These are phyloP conservation scores for Trametes versicolor DNA, from an alignment of 1,284 basidiomycete genomes.

Conservation along the genomic window DNA sequence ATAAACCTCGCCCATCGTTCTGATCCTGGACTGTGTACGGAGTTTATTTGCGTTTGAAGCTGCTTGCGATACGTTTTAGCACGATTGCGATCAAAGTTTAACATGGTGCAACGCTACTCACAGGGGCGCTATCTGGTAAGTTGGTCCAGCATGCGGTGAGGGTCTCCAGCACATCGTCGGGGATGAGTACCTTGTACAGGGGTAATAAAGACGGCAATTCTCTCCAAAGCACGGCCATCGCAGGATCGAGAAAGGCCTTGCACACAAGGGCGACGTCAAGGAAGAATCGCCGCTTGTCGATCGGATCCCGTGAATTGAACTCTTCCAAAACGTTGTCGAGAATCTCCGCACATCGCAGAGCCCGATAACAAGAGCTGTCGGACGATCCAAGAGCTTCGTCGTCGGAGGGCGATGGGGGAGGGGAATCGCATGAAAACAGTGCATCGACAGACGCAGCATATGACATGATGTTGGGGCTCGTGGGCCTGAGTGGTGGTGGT, in stretches of 20 bases:
- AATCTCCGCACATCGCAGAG: background rate
- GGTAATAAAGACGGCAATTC: background rate
- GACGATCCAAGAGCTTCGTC: no score
- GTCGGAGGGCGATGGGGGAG: no score
- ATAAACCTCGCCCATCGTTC: background rate
- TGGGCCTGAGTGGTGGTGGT: no score
- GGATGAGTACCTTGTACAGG: background rate
- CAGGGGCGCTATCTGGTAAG: background rate
- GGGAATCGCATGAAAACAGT: no score
- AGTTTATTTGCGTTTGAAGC: background rate
- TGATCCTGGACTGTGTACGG: background rate
- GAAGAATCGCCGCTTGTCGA: background rate
- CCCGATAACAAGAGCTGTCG: background rate
- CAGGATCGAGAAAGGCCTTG: background rate
- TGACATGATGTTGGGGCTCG: no score
- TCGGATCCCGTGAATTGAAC: background rate
- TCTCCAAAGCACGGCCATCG: background rate
- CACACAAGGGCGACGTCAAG: background rate
- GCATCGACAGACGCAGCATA: no score
- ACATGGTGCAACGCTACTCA: background rate
- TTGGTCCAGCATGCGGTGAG: background rate
- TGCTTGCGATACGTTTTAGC: background rate
- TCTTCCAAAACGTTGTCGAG: background rate
- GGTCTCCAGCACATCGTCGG: background rate
- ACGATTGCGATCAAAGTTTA: background rate